Evolutionary conservation across 2,329 filamentous ascomycete species (phyloP).

Genomic region (Calonectria honghensis): DNA sequence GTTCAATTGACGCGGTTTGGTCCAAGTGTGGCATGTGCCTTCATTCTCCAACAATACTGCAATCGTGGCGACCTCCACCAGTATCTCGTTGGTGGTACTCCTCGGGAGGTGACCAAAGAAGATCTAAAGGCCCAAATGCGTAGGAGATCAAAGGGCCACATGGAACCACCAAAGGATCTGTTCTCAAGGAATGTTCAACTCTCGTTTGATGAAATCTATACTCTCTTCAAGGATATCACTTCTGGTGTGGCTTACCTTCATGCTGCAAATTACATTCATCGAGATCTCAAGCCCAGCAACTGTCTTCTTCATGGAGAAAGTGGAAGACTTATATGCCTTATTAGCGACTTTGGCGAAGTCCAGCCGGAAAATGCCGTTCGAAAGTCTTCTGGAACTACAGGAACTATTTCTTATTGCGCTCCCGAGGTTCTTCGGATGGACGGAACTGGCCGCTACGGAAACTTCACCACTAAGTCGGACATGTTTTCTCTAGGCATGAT

Average conservation of each 20-base stretch:
- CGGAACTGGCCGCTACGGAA: constrained; percentile 83
- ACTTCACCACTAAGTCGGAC: constrained; percentile 97
- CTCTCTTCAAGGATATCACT: constrained; percentile 96
- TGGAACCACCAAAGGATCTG: constrained; percentile 76
- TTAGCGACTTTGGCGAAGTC: constrained; percentile 98
- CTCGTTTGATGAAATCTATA: constrained; percentile 94
- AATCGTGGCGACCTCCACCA: constrained; percentile 93
- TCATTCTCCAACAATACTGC: constrained; percentile 98
- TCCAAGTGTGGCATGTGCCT: constrained; percentile 93
- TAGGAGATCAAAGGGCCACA: constrained; percentile 85
- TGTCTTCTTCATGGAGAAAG: constrained; percentile 89
- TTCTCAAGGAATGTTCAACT: constrained; percentile 65
- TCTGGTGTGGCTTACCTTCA: constrained; percentile 94
- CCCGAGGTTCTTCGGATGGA: constrained; percentile 90
- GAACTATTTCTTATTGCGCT: constrained; percentile 97
- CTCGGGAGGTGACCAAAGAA: constrained; percentile 82
- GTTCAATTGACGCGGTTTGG: constrained; percentile 89
- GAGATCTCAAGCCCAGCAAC: constrained; percentile 96
- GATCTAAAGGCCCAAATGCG: constrained; percentile 92
- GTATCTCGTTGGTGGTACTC: constrained; percentile 84
- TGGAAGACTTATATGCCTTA: constrained; percentile 84
- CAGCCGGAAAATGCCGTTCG: constrained; percentile 87
- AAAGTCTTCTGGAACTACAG: constrained; percentile 94
- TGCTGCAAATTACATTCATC: constrained; percentile 93
- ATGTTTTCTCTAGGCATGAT: constrained; percentile 99